These are phyloP conservation scores for Colletotrichum euphorbiae DNA, from an alignment of 2,329 filamentous ascomycete species.

Conservation along the genomic window DNA sequence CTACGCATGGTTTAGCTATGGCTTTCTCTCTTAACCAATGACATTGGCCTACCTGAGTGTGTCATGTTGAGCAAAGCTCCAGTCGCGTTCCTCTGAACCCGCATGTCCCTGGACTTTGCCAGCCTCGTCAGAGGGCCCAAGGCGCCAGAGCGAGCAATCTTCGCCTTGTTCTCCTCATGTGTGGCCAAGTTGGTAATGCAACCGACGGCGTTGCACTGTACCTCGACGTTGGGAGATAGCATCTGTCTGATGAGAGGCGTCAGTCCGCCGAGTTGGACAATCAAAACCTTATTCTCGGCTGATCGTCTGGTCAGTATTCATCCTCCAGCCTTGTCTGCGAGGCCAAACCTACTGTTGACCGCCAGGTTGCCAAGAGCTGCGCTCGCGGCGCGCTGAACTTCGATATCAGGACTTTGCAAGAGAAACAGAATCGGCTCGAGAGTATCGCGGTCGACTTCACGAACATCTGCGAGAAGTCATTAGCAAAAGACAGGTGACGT, in stretches of 20 bases:
- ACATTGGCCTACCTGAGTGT: conserved; percentile 80
- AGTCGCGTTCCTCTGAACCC: conserved; percentile 96
- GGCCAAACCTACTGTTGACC: conserved; percentile 82
- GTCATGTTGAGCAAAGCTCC: conserved; percentile 99
- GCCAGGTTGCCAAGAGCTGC: conserved; percentile 95
- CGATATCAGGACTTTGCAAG: conserved; percentile 93
- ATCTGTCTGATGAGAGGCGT: conserved; percentile 96
- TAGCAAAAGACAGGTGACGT: conserved; percentile 12
- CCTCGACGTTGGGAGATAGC: conserved; percentile 97
- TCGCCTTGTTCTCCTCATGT: conserved; percentile 99
- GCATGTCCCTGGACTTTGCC: conserved; percentile 98
- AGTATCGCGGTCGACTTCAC: conserved; percentile 94
- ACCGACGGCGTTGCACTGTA: conserved; percentile 98
- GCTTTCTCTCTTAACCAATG: not conserved
- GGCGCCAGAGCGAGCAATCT: conserved; percentile 95
- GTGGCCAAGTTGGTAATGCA: conserved; percentile 99
- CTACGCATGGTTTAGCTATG: conserved; percentile 57
- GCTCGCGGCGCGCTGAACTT: conserved; percentile 96
- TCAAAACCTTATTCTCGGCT: conserved; percentile 98
- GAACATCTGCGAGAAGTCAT: conserved; percentile 79
- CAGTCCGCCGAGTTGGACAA: conserved; percentile 91
- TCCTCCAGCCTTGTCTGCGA: not conserved
- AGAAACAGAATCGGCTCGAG: conserved; percentile 96
- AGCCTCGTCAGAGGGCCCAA: conserved; percentile 89
- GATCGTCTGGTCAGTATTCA: conserved; percentile 19